A percentile compares a stretch with the other conserved stretches of the same genome.
These are phyloP conservation scores for Elsinoe perseae DNA, from an alignment of 2,329 filamentous ascomycete species.

Conservation along the genomic window DNA sequence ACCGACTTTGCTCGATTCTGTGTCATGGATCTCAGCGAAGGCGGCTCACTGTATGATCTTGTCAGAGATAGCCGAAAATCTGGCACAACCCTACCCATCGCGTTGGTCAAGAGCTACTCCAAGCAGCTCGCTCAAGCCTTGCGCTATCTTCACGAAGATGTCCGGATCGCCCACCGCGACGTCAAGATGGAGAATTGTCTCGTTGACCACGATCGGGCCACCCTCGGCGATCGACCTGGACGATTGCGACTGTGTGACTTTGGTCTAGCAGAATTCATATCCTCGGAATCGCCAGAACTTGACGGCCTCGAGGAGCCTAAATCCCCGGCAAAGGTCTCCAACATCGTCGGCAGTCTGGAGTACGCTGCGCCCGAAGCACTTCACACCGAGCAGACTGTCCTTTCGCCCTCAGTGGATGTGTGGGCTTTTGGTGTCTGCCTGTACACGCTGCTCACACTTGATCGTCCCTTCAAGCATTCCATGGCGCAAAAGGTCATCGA, in stretches of 20 bases:
- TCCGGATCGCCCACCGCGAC: constrained; percentile 58
- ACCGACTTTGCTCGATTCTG: constrained; percentile 62
- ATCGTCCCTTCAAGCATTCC: constrained; percentile 54
- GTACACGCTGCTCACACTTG: constrained; percentile 53
- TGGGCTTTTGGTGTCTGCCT: constrained; percentile 61
- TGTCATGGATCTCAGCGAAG: constrained; percentile 56
- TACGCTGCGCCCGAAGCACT: constrained; percentile 46
- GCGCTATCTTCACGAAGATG: constrained; percentile 60
- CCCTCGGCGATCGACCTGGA: constrained; percentile 28
- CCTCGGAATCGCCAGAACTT: constrained; percentile 46
- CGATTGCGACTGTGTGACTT: constrained; percentile 59
- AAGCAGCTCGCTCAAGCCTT: constrained; percentile 58
- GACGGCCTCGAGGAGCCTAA: constrained; percentile 22
- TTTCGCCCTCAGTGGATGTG: constrained; percentile 53
- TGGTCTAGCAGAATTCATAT: constrained; percentile 61
- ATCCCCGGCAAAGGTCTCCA: constrained; percentile 36
- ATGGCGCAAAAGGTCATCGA: constrained; percentile 52
- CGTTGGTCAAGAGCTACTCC: constrained; percentile 51
- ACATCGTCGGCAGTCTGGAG: constrained; percentile 52
- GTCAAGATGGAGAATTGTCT: constrained; percentile 64
- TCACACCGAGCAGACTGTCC: constrained; percentile 36
- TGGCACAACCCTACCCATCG: constrained; percentile 40
- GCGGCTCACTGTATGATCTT: constrained; percentile 57
- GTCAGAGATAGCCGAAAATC: constrained; percentile 46
- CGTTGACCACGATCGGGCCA: constrained; percentile 39